Evolutionary conservation across 306 rosid species (phyloP).

Genomic region (barrel medic (Medicago truncatula)): DNA sequence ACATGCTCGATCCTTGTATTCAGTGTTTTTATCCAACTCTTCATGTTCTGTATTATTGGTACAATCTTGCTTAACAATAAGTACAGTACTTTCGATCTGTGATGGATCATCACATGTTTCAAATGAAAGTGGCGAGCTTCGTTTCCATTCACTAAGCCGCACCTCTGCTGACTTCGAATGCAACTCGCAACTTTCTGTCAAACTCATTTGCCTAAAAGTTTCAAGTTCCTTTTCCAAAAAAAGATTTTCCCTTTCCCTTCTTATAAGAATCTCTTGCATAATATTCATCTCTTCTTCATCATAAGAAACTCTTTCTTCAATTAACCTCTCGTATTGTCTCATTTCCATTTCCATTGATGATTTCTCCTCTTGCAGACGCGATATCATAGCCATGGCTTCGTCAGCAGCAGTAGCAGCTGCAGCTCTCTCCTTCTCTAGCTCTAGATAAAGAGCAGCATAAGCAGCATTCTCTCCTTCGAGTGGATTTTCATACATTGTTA

Average conservation of each 20-base stretch:
- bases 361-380: conserved; percentile 81
- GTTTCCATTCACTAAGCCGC: conserved; percentile 47
- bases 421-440: conserved; percentile 96
- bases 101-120: conserved; percentile 44
- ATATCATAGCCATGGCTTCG: conserved; percentile 96
- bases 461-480: conserved; percentile 73
- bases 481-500: conserved; percentile 63
- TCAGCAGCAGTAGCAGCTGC: conserved; percentile 93
- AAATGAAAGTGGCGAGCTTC: conserved; percentile 41
- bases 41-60: conserved; percentile 34
- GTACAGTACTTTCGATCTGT: conserved; percentile 40
- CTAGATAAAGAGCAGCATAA: conserved; percentile 68
- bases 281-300: conserved; percentile 89
- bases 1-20: conserved; percentile 37
- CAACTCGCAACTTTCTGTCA: conserved; percentile 47
- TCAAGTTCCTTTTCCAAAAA: conserved; percentile 78
- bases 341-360: conserved; percentile 76
- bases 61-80: conserved; percentile 27
- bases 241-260: conserved; percentile 80
- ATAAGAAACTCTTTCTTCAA: conserved; percentile 77
- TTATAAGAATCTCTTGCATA: conserved; percentile 82
- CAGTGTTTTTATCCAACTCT: conserved; percentile 41
- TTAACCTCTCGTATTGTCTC: conserved; percentile 72
- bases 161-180: conserved; percentile 45
- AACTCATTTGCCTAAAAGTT: conserved; percentile 61